A percentile compares a stretch with the other conserved stretches of the same genome.
These are phyloP conservation scores for Gymnopus androsaceus DNA, from an alignment of 1,284 basidiomycete species.

Conservation along the genomic window DNA sequence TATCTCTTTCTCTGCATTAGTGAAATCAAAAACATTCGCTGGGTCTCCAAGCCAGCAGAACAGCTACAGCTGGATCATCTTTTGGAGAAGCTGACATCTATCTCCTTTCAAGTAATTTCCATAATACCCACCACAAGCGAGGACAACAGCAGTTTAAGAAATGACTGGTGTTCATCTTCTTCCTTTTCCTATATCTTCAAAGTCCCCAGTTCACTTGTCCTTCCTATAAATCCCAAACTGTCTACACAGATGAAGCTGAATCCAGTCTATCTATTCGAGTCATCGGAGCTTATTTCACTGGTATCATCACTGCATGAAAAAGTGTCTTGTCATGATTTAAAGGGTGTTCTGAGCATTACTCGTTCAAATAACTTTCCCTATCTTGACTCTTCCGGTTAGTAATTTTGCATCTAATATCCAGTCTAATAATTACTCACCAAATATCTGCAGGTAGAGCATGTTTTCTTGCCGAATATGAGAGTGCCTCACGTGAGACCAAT, in stretches of 20 bases:
- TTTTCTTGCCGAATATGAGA: neutral
- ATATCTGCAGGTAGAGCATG: neutral
- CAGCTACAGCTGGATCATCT: conserved; percentile 14
- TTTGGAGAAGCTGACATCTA: conserved; percentile 23
- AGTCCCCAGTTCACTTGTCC: conserved; percentile 23
- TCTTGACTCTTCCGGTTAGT: conserved; percentile 20
- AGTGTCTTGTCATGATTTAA: conserved; percentile 10
- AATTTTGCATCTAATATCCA: too few species aligned
- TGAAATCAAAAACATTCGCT: conserved; percentile 20
- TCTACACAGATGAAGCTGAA: conserved; percentile 8
- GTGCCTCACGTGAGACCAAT: conserved; percentile 11
- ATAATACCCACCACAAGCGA: conserved; percentile 21
- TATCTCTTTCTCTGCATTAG: conserved; percentile 28
- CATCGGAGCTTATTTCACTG: conserved; percentile 21
- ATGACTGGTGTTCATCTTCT: conserved; percentile 23
- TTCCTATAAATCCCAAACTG: conserved; percentile 25
- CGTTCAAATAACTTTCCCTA: conserved; percentile 13
- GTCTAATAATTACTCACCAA: too few species aligned
- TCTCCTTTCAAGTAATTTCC: conserved; percentile 27
- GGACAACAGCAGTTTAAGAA: too few species aligned
- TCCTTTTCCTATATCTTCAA: conserved; percentile 12
- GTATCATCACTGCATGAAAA: conserved; percentile 17
- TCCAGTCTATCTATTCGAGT: conserved; percentile 26
- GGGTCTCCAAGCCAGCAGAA: conserved; percentile 20
- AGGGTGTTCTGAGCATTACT: conserved; percentile 20